These are phyloP conservation scores for Penicillium soppii DNA, from an alignment of 495 filamentous ascomycete genomes.

Conservation along the genomic window DNA sequence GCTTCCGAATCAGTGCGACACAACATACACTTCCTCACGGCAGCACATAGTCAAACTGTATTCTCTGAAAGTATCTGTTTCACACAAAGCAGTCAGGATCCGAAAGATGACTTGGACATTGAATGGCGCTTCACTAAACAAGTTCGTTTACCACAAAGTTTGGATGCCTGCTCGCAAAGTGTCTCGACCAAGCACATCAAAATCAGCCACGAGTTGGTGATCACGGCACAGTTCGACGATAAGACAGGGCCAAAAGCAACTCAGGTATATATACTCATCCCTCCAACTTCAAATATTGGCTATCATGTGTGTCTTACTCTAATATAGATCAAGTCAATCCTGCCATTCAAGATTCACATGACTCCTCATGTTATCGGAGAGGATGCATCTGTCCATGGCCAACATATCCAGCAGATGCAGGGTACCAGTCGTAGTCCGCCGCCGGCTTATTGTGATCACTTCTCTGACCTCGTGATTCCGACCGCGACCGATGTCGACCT, in stretches of 20 bases:
- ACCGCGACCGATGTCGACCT: neutral
- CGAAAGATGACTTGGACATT: conserved; percentile 1
- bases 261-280: neutral
- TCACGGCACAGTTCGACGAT: conserved; percentile 14
- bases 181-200: conserved; percentile 13
- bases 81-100: neutral
- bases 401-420: conserved; percentile 6
- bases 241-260: neutral
- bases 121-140: conserved; percentile 13
- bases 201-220: conserved; percentile 12
- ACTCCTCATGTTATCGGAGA: conserved; percentile 6
- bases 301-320: neutral
- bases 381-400: neutral
- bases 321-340: conserved; percentile 11
- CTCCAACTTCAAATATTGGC: too few relatives aligned
- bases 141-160: conserved; percentile 12
- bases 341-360: conserved; percentile 23
- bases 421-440: conserved; percentile 8
- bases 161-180: conserved; percentile 17
- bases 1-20: conserved; percentile 16
- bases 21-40: conserved; percentile 10
- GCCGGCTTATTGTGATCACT: conserved; percentile 16
- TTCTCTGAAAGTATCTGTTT: conserved; percentile 3
- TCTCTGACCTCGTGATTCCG: neutral
- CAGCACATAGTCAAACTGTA: conserved; percentile 9